phyloP scores from a whole-genome alignment of 768 basidiomycete genomes.

The Panus rudis region DNA sequence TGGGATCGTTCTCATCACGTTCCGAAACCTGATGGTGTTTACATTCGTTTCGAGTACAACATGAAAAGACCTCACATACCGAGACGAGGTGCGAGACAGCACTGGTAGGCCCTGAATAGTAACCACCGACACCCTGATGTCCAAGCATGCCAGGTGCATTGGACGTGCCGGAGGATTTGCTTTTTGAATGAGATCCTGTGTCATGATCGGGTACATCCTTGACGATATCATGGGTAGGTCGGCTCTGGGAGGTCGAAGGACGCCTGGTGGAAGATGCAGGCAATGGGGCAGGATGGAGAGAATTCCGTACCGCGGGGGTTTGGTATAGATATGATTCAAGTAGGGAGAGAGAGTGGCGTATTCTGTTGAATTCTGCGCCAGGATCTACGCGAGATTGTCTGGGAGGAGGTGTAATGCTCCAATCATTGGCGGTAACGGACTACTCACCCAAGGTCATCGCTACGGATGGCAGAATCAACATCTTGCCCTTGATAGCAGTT shows the following conservation, averaged over 20 bases:
- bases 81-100: constrained; percentile 61
- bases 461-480: constrained; percentile 39
- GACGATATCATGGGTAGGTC: constrained; percentile 11
- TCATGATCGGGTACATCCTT: neutral
- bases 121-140: constrained; percentile 55
- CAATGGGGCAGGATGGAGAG: constrained; percentile 15
- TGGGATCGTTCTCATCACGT: no score
- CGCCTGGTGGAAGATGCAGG: constrained; percentile 41
- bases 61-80: no score
- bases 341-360: constrained; percentile 61
- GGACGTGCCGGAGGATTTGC: neutral
- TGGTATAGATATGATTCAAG: constrained; percentile 54
- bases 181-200: neutral
- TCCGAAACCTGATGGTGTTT: no score
- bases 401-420: no score
- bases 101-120: constrained; percentile 77
- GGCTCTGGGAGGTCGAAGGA: no score
- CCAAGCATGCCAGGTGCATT: constrained; percentile 60
- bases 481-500: constrained; percentile 77
- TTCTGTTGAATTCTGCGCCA: constrained; percentile 56
- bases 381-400: constrained; percentile 44
- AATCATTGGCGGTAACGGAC: no score
- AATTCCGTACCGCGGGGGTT: constrained; percentile 16
- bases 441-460: constrained; percentile 51
- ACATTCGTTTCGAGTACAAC: no score